phyloP scores from a whole-genome alignment of 2,329 filamentous ascomycete genomes.

The Emydomyces testavorans region DNA sequence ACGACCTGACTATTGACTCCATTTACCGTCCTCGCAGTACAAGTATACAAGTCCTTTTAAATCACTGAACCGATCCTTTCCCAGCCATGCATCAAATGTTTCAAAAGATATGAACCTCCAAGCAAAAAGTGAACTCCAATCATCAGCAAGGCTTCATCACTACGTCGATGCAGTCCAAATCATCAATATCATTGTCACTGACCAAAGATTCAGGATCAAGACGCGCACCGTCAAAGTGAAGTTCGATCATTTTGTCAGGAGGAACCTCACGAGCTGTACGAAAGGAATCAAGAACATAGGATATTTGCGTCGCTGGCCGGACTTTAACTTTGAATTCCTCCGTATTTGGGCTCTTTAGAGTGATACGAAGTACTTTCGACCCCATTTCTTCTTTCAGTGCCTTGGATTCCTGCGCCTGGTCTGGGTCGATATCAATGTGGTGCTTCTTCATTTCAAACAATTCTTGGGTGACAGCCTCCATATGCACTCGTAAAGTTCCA shows the following conservation, averaged over 20 bases:
- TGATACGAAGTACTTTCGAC: constrained; percentile 32
- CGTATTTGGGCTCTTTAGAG: constrained; percentile 42
- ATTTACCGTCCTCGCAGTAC: too few relatives aligned
- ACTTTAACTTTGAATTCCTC: constrained; percentile 41
- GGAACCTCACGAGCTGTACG: constrained; percentile 44
- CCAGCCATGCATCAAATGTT: too few relatives aligned
- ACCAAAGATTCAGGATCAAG: constrained; percentile 52
- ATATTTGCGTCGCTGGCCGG: constrained; percentile 43
- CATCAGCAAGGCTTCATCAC: constrained; percentile 40
- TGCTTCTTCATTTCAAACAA: constrained; percentile 36
- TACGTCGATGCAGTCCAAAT: constrained; percentile 66
- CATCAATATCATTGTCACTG: constrained; percentile 57
- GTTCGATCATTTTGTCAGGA: constrained; percentile 43
- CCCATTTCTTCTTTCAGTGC: constrained; percentile 3
- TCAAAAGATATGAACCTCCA: too few relatives aligned
- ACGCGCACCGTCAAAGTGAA: constrained; percentile 66
- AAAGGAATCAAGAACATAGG: constrained; percentile 52
- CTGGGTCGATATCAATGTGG: constrained; percentile 16
- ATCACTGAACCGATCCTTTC: too few relatives aligned
- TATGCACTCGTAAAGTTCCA: constrained; percentile 50
- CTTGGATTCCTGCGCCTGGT: constrained; percentile 22
- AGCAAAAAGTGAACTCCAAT: too few relatives aligned
- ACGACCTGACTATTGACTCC: too few relatives aligned
- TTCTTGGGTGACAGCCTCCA: constrained; percentile 66
- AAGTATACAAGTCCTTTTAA: too few relatives aligned